These are phyloP conservation scores for Dothiorella sarmentorum DNA, from an alignment of 2,329 filamentous ascomycete genomes.

Conservation along the genomic window DNA sequence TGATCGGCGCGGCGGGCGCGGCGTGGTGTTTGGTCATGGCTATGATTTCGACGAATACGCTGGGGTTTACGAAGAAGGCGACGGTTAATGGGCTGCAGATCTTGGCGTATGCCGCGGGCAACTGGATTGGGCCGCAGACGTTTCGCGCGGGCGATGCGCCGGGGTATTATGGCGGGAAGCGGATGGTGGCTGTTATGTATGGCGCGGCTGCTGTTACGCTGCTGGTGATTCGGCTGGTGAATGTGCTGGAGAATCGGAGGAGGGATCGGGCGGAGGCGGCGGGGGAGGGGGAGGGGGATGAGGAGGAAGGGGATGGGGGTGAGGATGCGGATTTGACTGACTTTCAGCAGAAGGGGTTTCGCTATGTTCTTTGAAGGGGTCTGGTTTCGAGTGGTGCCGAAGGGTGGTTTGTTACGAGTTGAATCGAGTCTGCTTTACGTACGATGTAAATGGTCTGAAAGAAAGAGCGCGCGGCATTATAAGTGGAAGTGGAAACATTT, in stretches of 20 bases:
- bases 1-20: not conserved
- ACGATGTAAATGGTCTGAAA: too few relatives aligned
- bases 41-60: constrained; percentile 2
- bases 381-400: too few relatives aligned
- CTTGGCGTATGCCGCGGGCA: constrained; percentile 29
- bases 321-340: too few relatives aligned
- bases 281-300: not conserved
- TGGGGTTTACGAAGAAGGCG: not conserved
- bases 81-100: not conserved
- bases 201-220: not conserved
- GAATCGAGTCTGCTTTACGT: too few relatives aligned
- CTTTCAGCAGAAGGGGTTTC: not conserved
- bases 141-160: constrained; percentile 42
- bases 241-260: not conserved
- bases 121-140: constrained; percentile 43
- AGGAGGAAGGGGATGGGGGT: not conserved
- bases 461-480: too few relatives aligned
- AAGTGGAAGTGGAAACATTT: too few relatives aligned
- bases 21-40: constrained; percentile 4
- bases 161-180: constrained; percentile 37
- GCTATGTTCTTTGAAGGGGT: not conserved
- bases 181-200: not conserved
- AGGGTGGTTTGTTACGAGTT: too few relatives aligned
- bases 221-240: not conserved
- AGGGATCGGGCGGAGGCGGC: not conserved